A percentile compares a stretch with the other conserved stretches of the same genome.
Evolutionary conservation across 2,329 filamentous ascomycete genomes (phyloP).

Genomic region (Stylonectria norvegica): DNA sequence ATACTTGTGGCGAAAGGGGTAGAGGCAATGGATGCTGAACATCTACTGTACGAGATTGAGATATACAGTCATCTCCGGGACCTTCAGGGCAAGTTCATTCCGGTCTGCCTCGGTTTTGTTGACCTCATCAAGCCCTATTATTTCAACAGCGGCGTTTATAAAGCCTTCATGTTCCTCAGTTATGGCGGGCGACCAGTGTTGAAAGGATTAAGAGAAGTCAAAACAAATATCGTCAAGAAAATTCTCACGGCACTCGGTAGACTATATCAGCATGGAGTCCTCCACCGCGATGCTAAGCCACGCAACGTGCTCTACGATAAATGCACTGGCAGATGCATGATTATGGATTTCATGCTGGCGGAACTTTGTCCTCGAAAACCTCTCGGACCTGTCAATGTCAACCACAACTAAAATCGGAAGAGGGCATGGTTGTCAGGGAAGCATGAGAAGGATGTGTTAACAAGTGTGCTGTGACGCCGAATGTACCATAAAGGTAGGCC

Average conservation of each 20-base stretch:
- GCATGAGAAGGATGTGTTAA: constrained; percentile 19
- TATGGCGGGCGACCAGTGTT: constrained; percentile 18
- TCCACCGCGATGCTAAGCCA: constrained; percentile 28
- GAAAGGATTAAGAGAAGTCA: not conserved
- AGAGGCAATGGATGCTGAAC: constrained; percentile 17
- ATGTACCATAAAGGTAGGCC: too few relatives aligned
- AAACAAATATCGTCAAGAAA: constrained; percentile 4
- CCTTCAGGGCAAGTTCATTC: constrained; percentile 33
- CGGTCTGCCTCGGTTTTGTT: constrained; percentile 34
- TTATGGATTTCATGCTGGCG: constrained; percentile 33
- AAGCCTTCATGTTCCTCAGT: constrained; percentile 34
- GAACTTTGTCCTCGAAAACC: constrained; percentile 17
- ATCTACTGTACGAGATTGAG: constrained; percentile 29
- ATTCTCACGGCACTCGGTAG: constrained; percentile 3
- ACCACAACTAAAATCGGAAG: constrained; percentile 20
- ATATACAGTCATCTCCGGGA: constrained; percentile 29
- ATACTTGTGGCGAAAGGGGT: constrained; percentile 40
- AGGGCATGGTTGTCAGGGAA: constrained; percentile 16
- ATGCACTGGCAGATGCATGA: constrained; percentile 23
- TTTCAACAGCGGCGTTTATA: constrained; percentile 28
- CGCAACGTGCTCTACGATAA: constrained; percentile 32
- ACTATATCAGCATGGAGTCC: constrained; percentile 20
- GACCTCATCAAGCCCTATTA: constrained; percentile 31
- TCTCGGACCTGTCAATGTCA: constrained; percentile 18
- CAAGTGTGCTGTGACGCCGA: too few relatives aligned